These are phyloP conservation scores for Claviceps africana DNA, from an alignment of 2,329 filamentous ascomycete species.

Conservation along the genomic window DNA sequence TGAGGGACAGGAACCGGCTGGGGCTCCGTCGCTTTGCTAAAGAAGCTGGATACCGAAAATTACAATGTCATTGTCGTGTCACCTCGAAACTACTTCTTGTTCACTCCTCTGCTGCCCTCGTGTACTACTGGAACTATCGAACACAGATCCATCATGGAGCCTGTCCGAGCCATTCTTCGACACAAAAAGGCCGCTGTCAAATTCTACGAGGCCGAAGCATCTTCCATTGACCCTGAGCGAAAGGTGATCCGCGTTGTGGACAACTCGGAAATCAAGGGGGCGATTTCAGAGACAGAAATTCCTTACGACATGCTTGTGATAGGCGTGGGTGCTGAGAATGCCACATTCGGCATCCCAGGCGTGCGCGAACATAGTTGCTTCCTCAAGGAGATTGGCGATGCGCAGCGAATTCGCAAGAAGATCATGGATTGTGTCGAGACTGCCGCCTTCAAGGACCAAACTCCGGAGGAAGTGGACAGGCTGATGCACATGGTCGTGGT, in stretches of 20 bases:
- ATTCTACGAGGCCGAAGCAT: conserved; percentile 96
- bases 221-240: conserved; percentile 84
- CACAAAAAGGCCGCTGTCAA: conserved; percentile 88
- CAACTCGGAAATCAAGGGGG: conserved; percentile 83
- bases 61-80: conserved; percentile 98
- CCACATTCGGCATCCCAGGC: conserved; percentile 93
- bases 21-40: conserved; percentile 88
- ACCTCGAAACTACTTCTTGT: conserved; percentile 98
- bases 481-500: conserved; percentile 96
- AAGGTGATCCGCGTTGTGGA: conserved; percentile 83
- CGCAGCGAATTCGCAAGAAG: conserved; percentile 90
- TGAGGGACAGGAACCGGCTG: conserved; percentile 72
- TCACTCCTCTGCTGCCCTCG: conserved; percentile 91
- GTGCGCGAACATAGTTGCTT: conserved; percentile 94
- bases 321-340: conserved; percentile 94
- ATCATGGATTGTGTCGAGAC: conserved; percentile 99
- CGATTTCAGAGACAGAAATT: conserved; percentile 69
- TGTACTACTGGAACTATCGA: conserved; percentile 96
- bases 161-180: conserved; percentile 85
- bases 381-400: conserved; percentile 94
- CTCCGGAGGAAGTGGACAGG: conserved; percentile 74
- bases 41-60: conserved; percentile 97
- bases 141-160: conserved; percentile 99
- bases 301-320: conserved; percentile 97
- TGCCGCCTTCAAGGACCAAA: conserved; percentile 94